A percentile compares a stretch with the other conserved stretches of the same genome.
phyloP scores from a whole-genome alignment of 2,329 filamentous ascomycete genomes.

The Sclerotinia borealis region DNA sequence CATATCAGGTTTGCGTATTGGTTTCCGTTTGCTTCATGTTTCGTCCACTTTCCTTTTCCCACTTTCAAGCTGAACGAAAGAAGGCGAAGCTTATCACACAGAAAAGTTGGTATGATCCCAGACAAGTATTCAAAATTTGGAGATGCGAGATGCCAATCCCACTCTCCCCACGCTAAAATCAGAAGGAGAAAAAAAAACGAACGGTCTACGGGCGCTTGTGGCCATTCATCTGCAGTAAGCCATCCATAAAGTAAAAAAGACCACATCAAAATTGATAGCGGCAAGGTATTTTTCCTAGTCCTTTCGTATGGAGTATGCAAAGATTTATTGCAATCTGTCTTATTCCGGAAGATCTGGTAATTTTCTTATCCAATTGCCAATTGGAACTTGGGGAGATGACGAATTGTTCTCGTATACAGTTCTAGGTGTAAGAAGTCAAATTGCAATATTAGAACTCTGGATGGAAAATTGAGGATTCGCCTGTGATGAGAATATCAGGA shows the following conservation, averaged over 20 bases:
- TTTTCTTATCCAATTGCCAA: neutral
- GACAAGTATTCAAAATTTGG: constrained; percentile 1
- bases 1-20: constrained; percentile 3
- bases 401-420: neutral
- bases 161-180: constrained; percentile 12
- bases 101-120: neutral
- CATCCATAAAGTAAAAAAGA: constrained; percentile 3
- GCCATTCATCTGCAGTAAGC: constrained; percentile 7
- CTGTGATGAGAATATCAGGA: neutral
- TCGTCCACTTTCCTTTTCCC: neutral
- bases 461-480: neutral
- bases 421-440: neutral
- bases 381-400: neutral
- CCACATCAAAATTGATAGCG: neutral
- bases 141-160: neutral
- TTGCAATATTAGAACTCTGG: neutral
- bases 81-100: constrained; percentile 5
- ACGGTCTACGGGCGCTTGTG: constrained; percentile 6
- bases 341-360: neutral
- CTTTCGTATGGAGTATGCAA: neutral
- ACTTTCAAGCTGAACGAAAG: constrained; percentile 11
- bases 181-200: neutral
- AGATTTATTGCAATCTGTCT: neutral
- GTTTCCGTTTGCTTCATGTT: constrained; percentile 1
- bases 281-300: neutral